phyloP scores from a whole-genome alignment of 2,329 filamentous ascomycete genomes.

The Arachnopeziza araneosa region DNA sequence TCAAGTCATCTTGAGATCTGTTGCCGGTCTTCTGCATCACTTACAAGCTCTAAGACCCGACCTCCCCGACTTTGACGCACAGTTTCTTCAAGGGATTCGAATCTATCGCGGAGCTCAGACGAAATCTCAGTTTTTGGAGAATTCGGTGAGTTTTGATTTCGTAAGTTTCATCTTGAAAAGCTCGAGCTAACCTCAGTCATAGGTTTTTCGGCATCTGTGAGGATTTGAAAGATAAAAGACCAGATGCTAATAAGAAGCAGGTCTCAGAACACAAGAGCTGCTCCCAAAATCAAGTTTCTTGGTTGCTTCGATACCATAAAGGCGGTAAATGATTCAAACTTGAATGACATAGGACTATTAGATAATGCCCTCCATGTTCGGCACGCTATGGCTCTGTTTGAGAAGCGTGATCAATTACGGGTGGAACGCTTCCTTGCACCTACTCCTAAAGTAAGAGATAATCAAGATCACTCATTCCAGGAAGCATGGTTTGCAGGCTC shows the following conservation, averaged over 20 bases:
- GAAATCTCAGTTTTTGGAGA: not conserved
- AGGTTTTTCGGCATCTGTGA: not conserved
- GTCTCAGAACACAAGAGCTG: not conserved
- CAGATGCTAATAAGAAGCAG: not conserved
- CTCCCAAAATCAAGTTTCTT: not conserved
- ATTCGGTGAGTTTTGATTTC: not conserved
- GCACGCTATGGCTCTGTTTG: slow-evolving; percentile 3
- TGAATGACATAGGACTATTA: slow-evolving; percentile 2
- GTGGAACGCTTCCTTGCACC: not conserved
- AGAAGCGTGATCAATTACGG: not conserved
- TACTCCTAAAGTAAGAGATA: not conserved
- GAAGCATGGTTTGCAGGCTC: slow-evolving; percentile 3
- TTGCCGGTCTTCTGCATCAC: not conserved
- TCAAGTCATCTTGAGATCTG: not conserved
- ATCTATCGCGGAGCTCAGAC: not conserved
- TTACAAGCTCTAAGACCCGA: not conserved
- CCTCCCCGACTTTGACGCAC: not conserved
- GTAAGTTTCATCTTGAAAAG: not conserved
- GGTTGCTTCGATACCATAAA: not conserved
- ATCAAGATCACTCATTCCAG: not conserved
- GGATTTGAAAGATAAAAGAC: not conserved
- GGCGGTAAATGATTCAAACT: not conserved
- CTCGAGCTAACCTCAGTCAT: not conserved
- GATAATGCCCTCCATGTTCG: slow-evolving; percentile 1
- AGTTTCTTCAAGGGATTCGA: not conserved